Conservation (phyloP, 2,329 filamentous ascomycete genomes). For the Hypoxylon sp. region DNA sequence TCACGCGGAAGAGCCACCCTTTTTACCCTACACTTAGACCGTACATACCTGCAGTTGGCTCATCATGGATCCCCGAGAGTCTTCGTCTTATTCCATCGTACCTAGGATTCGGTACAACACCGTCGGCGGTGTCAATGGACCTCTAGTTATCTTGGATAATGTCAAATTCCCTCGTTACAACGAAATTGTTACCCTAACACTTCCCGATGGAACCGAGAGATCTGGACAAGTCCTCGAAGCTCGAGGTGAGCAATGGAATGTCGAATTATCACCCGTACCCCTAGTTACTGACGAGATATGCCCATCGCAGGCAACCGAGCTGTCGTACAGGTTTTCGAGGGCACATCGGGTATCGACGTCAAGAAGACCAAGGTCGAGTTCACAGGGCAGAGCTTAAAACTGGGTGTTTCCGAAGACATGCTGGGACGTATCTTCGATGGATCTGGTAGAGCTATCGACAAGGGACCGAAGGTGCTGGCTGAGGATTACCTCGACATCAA, state of each 20-base stretch:
- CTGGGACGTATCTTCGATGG: constrained; percentile 98
- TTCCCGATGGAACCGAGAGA: constrained; percentile 93
- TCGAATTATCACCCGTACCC: constrained; percentile 5
- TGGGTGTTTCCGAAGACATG: constrained; percentile 99
- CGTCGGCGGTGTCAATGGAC: constrained; percentile 96
- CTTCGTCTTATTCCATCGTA: constrained; percentile 69
- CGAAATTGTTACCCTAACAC: constrained; percentile 95
- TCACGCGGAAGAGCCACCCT: constrained; percentile 25
- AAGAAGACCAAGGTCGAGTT: constrained; percentile 99
- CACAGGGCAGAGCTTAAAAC: constrained; percentile 95
- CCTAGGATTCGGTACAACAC: constrained; percentile 92
- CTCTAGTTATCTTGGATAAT: constrained; percentile 97
- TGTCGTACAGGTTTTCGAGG: constrained; percentile 98
- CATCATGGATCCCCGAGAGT: constrained; percentile 65
- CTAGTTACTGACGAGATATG: constrained; percentile 40
- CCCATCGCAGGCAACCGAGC: constrained; percentile 80
- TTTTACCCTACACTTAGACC: constrained; percentile 25
- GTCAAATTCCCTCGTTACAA: constrained; percentile 99
- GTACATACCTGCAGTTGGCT: constrained; percentile 9
- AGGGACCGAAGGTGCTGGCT: constrained; percentile 96
- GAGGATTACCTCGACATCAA: constrained; percentile 99
- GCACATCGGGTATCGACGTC: constrained; percentile 96
- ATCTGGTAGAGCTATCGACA: constrained; percentile 97
- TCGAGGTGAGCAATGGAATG: constrained; percentile 74
- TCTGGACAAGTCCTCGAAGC: constrained; percentile 97